A percentile compares a stretch with the other conserved stretches of the same genome.
These are phyloP conservation scores for Schoenoplectus triqueter DNA, from an alignment of 202 grass and related monocot species.

Conservation along the genomic window DNA sequence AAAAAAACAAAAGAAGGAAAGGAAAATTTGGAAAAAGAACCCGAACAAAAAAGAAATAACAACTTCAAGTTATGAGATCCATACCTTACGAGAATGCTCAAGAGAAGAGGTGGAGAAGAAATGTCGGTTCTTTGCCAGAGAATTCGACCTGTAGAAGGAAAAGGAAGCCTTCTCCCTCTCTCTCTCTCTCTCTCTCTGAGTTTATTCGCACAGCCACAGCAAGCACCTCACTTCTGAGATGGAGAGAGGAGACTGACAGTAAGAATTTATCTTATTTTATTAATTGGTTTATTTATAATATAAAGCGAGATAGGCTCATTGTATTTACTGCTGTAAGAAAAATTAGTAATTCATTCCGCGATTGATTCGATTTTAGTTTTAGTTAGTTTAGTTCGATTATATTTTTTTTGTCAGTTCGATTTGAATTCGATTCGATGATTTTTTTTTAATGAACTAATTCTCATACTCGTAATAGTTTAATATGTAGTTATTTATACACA, in stretches of 20 bases:
- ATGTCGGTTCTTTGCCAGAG: conserved; percentile 28
- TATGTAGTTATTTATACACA: too few species aligned
- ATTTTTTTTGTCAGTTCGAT: too few species aligned
- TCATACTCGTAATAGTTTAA: too few species aligned
- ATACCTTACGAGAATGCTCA: conserved; percentile 21
- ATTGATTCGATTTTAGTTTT: too few species aligned
- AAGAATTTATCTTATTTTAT: not conserved
- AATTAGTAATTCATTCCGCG: too few species aligned
- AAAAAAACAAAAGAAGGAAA: not conserved
- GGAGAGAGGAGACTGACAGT: conserved; percentile 21
- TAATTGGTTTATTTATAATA: not conserved
- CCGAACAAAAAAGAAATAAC: not conserved
- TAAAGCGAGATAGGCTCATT: not conserved
- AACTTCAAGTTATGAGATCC: conserved; percentile 14
- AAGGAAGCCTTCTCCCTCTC: too few species aligned
- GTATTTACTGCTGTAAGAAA: too few species aligned
- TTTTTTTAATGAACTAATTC: too few species aligned
- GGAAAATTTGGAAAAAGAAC: too few species aligned
- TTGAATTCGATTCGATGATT: too few species aligned
- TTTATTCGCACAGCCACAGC: conserved; percentile 9
- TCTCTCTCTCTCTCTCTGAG: conserved; percentile 7
- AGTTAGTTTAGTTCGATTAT: too few species aligned
- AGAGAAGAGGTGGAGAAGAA: conserved; percentile 12
- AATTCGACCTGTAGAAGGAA: too few species aligned
- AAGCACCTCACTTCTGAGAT: conserved; percentile 18